phyloP scores from a whole-genome alignment of 306 rosid species.

The Cucumis melo region DNA sequence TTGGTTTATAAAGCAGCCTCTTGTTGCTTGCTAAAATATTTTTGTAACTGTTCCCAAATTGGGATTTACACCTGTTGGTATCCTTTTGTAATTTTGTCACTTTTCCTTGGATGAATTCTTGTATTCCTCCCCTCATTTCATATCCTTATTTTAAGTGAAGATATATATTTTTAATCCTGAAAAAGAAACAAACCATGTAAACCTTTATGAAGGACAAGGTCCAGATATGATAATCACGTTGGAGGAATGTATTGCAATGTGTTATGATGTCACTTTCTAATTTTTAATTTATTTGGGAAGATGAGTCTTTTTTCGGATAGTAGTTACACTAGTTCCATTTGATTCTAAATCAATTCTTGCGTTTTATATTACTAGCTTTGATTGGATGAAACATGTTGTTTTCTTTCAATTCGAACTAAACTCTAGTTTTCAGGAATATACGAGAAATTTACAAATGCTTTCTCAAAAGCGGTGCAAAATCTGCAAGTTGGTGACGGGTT shows the following conservation, averaged over 20 bases:
- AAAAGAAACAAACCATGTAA: background rate
- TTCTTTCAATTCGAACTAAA: background rate
- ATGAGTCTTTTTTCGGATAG: background rate
- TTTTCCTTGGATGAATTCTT: background rate
- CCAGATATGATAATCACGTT: background rate
- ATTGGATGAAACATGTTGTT: background rate
- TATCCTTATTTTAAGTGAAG: background rate
- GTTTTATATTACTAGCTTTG: background rate
- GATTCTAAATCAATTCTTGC: background rate
- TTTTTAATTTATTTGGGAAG: background rate
- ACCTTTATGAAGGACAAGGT: background rate
- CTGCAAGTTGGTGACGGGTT: conserved; percentile 95
- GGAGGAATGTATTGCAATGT: background rate
- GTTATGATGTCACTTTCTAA: background rate
- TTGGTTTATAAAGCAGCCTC: background rate
- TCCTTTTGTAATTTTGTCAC: background rate
- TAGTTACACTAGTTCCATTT: background rate
- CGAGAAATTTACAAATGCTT: conserved; percentile 62
- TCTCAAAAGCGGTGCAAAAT: conserved; percentile 56
- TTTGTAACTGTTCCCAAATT: background rate
- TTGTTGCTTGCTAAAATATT: background rate
- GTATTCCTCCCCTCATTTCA: background rate
- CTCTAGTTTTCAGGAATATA: conserved; percentile 50
- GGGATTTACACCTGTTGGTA: background rate
- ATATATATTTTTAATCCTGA: background rate